Percentiles rank a stretch among this genome's conserved stretches.
These are phyloP conservation scores for Yamadazyma endophytica DNA, from an alignment of 805 yeast genomes.

Conservation along the genomic window DNA sequence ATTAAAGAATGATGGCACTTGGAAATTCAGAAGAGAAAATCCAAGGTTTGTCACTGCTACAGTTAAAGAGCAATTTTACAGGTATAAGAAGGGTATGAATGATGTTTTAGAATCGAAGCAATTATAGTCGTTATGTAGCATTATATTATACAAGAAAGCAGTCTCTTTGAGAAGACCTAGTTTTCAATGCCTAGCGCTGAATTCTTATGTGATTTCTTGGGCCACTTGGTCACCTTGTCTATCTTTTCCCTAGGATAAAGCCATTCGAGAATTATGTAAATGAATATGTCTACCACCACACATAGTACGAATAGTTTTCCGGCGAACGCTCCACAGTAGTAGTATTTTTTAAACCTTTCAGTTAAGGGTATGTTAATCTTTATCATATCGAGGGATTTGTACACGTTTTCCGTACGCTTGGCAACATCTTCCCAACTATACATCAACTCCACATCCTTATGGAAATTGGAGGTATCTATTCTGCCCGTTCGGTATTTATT, in stretches of 20 bases:
- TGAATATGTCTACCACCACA: slow-evolving; percentile 71
- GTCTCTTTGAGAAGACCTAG: no score
- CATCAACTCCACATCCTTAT: slow-evolving; percentile 71
- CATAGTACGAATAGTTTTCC: slow-evolving; percentile 80
- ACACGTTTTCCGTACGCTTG: slow-evolving; percentile 76
- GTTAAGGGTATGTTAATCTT: slow-evolving; percentile 50
- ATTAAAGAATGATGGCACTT: slow-evolving; percentile 4
- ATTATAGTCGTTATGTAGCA: not conserved
- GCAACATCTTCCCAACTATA: slow-evolving; percentile 94
- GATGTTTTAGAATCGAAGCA: not conserved
- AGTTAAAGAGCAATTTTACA: slow-evolving; percentile 13
- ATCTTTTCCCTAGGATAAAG: slow-evolving; percentile 63
- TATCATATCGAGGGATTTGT: slow-evolving; percentile 44
- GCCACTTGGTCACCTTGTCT: slow-evolving; percentile 84
- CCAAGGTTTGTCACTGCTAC: slow-evolving; percentile 16
- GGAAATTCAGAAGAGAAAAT: slow-evolving; percentile 5
- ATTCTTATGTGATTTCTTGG: slow-evolving; percentile 24
- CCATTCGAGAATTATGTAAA: slow-evolving; percentile 63
- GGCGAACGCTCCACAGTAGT: slow-evolving; percentile 76
- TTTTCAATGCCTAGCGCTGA: no score
- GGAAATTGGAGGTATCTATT: slow-evolving; percentile 74
- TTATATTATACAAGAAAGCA: no score
- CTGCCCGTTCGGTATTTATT: slow-evolving; percentile 47
- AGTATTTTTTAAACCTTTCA: slow-evolving; percentile 58
- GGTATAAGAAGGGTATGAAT: slow-evolving; percentile 7